A percentile compares a stretch with the other conserved stretches of the same genome.
Evolutionary conservation across 2,329 filamentous ascomycete genomes (phyloP).

Genomic region (Fusarium pilosicola): DNA sequence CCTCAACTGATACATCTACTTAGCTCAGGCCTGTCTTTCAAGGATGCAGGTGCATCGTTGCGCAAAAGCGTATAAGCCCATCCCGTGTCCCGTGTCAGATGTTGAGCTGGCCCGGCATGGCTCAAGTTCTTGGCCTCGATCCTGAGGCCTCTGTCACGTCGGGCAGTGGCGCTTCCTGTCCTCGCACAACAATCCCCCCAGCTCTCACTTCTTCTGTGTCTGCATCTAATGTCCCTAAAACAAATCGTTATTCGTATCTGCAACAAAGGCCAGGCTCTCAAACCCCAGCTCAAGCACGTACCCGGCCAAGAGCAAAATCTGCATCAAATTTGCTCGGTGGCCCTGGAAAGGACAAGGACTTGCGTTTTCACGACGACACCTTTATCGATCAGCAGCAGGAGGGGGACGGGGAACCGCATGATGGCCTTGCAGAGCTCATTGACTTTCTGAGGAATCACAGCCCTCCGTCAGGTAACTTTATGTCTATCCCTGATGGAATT

Average conservation of each 20-base stretch:
- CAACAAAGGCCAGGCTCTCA: not conserved
- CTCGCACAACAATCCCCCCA: conserved; percentile 28
- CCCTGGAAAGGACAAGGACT: conserved; percentile 18
- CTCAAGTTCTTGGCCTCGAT: conserved; percentile 34
- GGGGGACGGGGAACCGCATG: conserved; percentile 24
- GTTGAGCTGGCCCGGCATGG: conserved; percentile 37
- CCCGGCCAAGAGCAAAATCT: conserved; percentile 38
- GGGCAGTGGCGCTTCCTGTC: conserved; percentile 34
- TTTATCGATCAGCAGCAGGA: conserved; percentile 32
- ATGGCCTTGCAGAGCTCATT: conserved; percentile 52
- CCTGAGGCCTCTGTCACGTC: conserved; percentile 36
- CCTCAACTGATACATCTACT: conserved; percentile 2
- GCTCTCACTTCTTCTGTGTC: conserved; percentile 14
- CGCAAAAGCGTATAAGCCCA: conserved; percentile 26
- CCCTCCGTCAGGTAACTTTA: conserved; percentile 61
- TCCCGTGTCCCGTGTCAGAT: conserved; percentile 21
- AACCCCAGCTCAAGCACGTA: conserved; percentile 15
- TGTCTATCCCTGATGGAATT: conserved; percentile 55
- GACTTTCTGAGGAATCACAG: conserved; percentile 62
- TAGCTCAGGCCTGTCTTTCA: conserved; percentile 37
- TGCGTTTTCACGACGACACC: conserved; percentile 37
- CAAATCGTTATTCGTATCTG: conserved; percentile 4
- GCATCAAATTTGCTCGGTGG: conserved; percentile 37
- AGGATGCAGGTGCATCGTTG: conserved; percentile 39
- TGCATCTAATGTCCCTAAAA: conserved; percentile 3